Evolutionary conservation across 441 rosid species (phyloP), one percentile per base, ranked within the genome.

Genomic region (Raphanus hybrid): DNA sequence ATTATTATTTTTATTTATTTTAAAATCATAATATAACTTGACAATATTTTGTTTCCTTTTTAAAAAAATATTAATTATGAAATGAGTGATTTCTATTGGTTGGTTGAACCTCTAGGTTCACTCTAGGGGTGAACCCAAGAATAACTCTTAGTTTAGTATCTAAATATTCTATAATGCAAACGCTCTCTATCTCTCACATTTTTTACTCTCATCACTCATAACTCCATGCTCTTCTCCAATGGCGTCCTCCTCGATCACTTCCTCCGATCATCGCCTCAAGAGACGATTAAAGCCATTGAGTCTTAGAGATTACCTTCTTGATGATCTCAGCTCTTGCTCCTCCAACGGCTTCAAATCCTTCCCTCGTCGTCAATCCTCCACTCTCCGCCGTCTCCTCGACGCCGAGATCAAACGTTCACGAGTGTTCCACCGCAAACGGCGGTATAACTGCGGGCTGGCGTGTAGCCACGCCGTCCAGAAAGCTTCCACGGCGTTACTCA

Each of bases 321-420:
- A 88, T 50, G 95, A 93, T 83, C 81, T 87, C 58, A 84, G 92
- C 73, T 90, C 98, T 1, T 90, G 95, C 75, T 91, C 97, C 69
- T 93, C 98, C 77, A 87, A 75, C 74, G 92, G 92, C 75, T 93
- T 93, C 86, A 88, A 89, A 71, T 87, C 97, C 1, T 86, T 85
- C 43, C 92, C 97, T 61, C 94, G 95, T 29, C 32, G 32, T 11
- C 89, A 29, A 29, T 29, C 34, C 34, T 29, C 34, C 34, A 29
- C 34, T 5, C 34, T 29, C 34, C 34, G 34, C 5, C 34, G 34
- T 29, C 34, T 18, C 70, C 85, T 87, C 76, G 84, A 85, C 35
- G 50, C 80, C 77, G 91, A 92, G 70, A 82, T 79, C 70, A 88
- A 73, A 73, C 81, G 83, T 1, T 35, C 39, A 7, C 8, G 39